Base-by-base conservation (phyloP, 2,329 filamentous ascomycete species). In the Alternaria incomplexa region DNA sequence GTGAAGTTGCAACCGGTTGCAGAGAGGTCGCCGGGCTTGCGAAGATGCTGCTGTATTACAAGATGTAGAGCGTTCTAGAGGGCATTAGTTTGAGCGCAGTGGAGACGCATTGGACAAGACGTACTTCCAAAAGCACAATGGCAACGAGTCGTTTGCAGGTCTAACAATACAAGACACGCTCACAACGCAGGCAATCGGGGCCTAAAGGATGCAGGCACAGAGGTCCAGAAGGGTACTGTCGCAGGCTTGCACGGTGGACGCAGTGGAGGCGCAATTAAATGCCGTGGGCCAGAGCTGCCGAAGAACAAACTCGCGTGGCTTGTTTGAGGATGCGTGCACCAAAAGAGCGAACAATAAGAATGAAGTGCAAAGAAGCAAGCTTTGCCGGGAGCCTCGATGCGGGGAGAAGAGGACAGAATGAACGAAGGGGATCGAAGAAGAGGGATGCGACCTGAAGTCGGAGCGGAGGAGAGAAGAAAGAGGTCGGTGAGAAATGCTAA, bases 341-440 rank as follows among this genome's bases (percentile, higher is more conserved):
- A 65, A 79, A 79, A 75, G 75, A 79, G 76, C 69, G 77, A 75
- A 77, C 74, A 78, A 78, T 75, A 78, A 78, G 67, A 80, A 79
- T 74, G 75, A 78, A 79, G 62, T 58, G 74, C 74, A 74, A 74
- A 71, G 76, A 73, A 74, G 75, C 65, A 55, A 64, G 61, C 65
- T 70, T 75, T 76, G 68, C 67, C 74, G 58, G 63, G 66, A 65
- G 59, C 73, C 71, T 72, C 73, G 63, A 70, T 66, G 75, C 73
- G 69, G 67, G 58, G 64, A 76, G 72, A 79, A 77, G 66, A 69
- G 64, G 68, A 79, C 71, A 63, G 71, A 79, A 79, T 65, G 77
- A 79, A 73, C 66, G 76, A 76, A 75, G 56, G 48, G 65, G 70
- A 70, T 63, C 65, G 73, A 75, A 77, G 74, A 71, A 73, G 71